Conservation (phyloP, 257 asterid genomes). For the Solanum chilense region DNA sequence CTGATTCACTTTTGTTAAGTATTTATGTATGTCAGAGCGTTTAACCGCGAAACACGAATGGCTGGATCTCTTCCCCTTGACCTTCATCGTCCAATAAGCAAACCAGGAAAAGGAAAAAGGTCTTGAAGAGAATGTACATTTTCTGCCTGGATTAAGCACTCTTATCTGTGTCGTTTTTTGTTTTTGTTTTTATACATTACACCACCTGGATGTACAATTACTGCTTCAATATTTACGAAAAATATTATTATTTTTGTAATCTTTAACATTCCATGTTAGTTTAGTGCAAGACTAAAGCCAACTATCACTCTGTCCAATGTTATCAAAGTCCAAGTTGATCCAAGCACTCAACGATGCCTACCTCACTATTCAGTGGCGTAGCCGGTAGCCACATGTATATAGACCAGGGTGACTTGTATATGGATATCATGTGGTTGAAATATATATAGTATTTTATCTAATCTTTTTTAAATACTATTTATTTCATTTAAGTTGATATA, state of each 20-base stretch:
- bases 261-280: background rate
- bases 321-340: background rate
- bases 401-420: background rate
- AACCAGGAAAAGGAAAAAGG: background rate
- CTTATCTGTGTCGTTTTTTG: background rate
- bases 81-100: slow-evolving; percentile 6
- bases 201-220: background rate
- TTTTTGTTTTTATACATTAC: background rate
- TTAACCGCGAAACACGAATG: slow-evolving; percentile 10
- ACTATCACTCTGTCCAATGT: background rate
- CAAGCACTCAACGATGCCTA: background rate
- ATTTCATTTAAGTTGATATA: too few species aligned
- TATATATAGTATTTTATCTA: too few species aligned
- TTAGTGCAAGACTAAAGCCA: background rate
- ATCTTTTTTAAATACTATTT: too few species aligned
- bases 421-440: too few species aligned
- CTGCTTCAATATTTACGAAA: background rate
- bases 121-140: background rate
- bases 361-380: background rate
- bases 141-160: background rate
- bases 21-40: slow-evolving; percentile 14
- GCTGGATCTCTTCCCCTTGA: slow-evolving; percentile 5
- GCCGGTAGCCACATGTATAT: background rate
- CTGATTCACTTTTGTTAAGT: background rate
- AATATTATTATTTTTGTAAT: background rate